A percentile compares a stretch with the other conserved stretches of the same genome.
phyloP scores from a whole-genome alignment of 2,329 filamentous ascomycete species.

The Trichoderma hamatum region DNA sequence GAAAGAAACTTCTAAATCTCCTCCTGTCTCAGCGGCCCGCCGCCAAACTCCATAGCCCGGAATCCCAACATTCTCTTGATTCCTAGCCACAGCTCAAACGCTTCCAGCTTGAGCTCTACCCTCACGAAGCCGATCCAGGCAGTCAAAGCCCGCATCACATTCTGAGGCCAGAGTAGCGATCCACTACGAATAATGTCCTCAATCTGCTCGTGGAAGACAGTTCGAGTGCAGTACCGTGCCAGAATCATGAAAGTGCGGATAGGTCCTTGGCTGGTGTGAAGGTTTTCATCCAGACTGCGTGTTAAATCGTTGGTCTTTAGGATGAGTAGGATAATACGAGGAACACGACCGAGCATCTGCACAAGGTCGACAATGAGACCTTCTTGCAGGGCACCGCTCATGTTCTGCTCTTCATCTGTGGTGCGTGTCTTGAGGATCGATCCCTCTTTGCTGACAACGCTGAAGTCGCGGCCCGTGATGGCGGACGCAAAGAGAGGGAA shows the following conservation, averaged over 20 bases:
- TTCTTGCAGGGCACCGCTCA: slow-evolving; percentile 81
- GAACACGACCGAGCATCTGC: slow-evolving; percentile 83
- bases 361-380: slow-evolving; percentile 88
- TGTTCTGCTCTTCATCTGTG: slow-evolving; percentile 79
- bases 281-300: slow-evolving; percentile 86
- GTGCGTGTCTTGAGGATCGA: slow-evolving; percentile 64
- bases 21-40: slow-evolving; percentile 31
- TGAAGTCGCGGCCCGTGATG: slow-evolving; percentile 92
- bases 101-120: slow-evolving; percentile 64
- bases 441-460: slow-evolving; percentile 66
- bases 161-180: slow-evolving; percentile 61
- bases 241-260: slow-evolving; percentile 69
- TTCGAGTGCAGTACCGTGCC: slow-evolving; percentile 67
- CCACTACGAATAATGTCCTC: slow-evolving; percentile 58
- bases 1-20: neutral
- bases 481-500: slow-evolving; percentile 95
- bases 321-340: slow-evolving; percentile 89
- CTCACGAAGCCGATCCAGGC: slow-evolving; percentile 63
- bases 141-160: slow-evolving; percentile 55
- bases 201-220: slow-evolving; percentile 66
- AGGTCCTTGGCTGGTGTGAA: slow-evolving; percentile 72
- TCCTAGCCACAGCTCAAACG: slow-evolving; percentile 64
- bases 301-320: slow-evolving; percentile 98
- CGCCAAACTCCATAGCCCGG: slow-evolving; percentile 35
- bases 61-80: slow-evolving; percentile 53